Evolutionary conservation across 306 rosid species (phyloP), one percentile per base, ranked within the genome.

Genomic region (Sechiopsis laciniata): DNA sequence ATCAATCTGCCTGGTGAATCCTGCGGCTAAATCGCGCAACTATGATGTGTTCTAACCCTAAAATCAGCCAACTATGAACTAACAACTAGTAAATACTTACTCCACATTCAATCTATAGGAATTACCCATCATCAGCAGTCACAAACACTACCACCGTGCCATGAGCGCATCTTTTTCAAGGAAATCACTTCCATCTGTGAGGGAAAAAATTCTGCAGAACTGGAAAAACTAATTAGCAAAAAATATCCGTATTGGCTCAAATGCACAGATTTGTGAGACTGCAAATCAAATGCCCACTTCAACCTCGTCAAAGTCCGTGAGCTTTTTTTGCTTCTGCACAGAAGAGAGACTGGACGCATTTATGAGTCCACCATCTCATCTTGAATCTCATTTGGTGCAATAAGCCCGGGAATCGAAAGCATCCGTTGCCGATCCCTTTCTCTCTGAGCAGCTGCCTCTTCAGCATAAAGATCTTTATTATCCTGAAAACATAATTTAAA

Each of bases 321-420:
- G 77, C 58, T 76, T 55, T 75, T 76, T 55, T 75, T 70, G 80
- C 80, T 77, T 52, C 82, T 72, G 59, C 61, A 54, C 37, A 45
- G 20, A 42, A 45, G 20, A 42, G 48, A 35, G 51, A 51, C 67
- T 77, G 82, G 77, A 76, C 76, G 54, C 68, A 80, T 77, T 79
- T 80, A 94, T 17, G 97, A 89, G 82, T 95, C 97, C 82, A 86
- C 85, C 97, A 95, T 95, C 78, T 95, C 97, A 8, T 95, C 99
- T 81, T 95, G 99, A 81, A 95, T 84, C 82, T 95, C 99, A 56
- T 85, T 95, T 0, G 99, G 99, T 60, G 99, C 96, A 56, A 95
- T 91, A 16, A 95, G 97, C 74, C 99, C 99, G 0, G 99, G 99
- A 80, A 95, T 91, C 57, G 97, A 84, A 55, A 91, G 97, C 97